Evolutionary conservation across 2,329 filamentous ascomycete species (phyloP), one percentile per base, ranked within the genome.

Genomic region (Dactylellina sp.): DNA sequence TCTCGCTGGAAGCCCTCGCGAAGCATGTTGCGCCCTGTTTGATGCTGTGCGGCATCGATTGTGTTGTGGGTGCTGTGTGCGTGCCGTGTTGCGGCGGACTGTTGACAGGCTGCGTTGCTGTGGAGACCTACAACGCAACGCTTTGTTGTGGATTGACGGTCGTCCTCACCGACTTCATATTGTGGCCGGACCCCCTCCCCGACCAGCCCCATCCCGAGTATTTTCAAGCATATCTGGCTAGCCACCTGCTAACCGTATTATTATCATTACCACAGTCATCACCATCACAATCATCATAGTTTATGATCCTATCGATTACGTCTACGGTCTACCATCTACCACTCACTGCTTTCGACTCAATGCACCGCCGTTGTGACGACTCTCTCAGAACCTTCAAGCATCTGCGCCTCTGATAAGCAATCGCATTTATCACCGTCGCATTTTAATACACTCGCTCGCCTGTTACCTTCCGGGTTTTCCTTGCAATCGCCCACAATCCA

Each of bases 81-180:
- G 42, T 25, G 3, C 24, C 12, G 57, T 52, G 49, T 52, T 52
- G 49, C 49, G 25, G 49, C 49, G 49, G 46, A n/a, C n/a, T 24
- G 32, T 25, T 28, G 25, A 40, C 37, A 7, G 16, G 16, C 49
- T 25, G 47, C 44, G 63, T 72, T 72, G 66, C 66, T 64, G 66
- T 64, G 66, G 59, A 37, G 66, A 72, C 66, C 52, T 46, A 25
- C 59, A 64, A 60, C 66, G 49, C 66, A 64, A 57, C 66, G 60
- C 32, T 72, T 72, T 72, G 66, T 72, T 72, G 59, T 44, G 52
- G 59, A 25, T 18, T n/a, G n/a, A 35, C 16, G 12, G n/a, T n/a
- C n/a, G n/a, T n/a, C n/a, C 25, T 16, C 52, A 32, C 28, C 35
- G 52, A 52, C 59, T 65, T 64, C 57, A 63, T 64, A 72, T 64